Evolutionary conservation across 768 basidiomycete genomes (phyloP).

Genomic region (Lyophyllum atratum): DNA sequence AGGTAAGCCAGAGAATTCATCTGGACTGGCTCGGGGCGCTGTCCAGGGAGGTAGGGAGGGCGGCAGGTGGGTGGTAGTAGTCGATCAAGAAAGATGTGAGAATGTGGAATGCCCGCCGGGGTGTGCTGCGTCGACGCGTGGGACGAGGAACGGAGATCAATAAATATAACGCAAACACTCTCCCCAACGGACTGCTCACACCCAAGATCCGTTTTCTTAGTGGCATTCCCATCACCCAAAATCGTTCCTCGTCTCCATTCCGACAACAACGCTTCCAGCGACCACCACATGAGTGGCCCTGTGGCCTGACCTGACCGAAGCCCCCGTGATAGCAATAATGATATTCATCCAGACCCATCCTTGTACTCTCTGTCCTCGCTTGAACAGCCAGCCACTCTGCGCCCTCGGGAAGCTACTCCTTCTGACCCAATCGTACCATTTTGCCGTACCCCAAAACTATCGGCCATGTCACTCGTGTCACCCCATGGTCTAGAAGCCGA

Average conservation of each 20-base stretch:
- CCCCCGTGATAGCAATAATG: background rate
- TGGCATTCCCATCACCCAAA: background rate
- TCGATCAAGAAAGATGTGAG: conserved; percentile 14
- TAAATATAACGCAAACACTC: conserved; percentile 12
- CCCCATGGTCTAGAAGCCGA: background rate
- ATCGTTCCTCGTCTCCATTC: too few relatives aligned
- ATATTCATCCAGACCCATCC: background rate
- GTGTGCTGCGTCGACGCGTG: conserved; percentile 13
- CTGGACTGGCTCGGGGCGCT: conserved; percentile 13
- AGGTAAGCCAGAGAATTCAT: conserved; percentile 87
- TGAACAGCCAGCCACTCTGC: background rate
- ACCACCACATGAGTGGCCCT: too few relatives aligned
- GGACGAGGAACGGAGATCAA: conserved; percentile 6
- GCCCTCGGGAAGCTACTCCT: background rate
- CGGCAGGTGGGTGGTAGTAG: background rate
- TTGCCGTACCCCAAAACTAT: conserved; percentile 3
- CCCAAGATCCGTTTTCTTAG: conserved; percentile 11
- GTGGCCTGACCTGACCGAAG: background rate
- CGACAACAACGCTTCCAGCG: too few relatives aligned
- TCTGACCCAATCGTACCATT: background rate
- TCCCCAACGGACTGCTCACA: conserved; percentile 11
- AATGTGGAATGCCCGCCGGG: background rate
- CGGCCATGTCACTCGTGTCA: background rate
- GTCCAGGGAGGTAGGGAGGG: conserved; percentile 1
- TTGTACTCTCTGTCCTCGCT: background rate